phyloP scores from a whole-genome alignment of 2,329 filamentous ascomycete species.

The Trichoderma sp. region DNA sequence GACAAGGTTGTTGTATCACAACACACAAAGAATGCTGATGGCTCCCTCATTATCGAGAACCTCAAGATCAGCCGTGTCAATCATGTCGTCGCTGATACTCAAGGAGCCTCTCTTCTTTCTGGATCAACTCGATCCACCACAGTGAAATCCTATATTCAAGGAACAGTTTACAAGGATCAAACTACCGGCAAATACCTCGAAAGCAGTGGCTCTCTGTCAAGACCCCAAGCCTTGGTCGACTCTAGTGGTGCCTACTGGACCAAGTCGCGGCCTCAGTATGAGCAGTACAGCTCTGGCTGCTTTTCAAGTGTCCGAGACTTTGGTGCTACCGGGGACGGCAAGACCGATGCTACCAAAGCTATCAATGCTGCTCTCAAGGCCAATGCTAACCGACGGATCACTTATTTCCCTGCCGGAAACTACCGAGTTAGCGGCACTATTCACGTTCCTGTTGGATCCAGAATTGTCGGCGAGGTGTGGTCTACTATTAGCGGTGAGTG shows the following conservation, averaged over 20 bases:
- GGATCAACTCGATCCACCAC: conserved; percentile 7
- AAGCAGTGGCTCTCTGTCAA: conserved; percentile 10
- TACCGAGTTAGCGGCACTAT: conserved; percentile 38
- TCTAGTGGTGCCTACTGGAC: conserved; percentile 19
- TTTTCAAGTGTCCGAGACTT: conserved; percentile 62
- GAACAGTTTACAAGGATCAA: conserved; percentile 17
- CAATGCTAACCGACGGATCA: conserved; percentile 18
- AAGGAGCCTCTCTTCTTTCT: conserved; percentile 4
- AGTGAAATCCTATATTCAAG: conserved; percentile 17
- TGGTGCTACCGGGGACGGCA: conserved; percentile 60
- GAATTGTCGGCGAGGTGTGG: conserved; percentile 20
- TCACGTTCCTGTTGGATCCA: conserved; percentile 17
- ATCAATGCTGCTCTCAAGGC: conserved; percentile 71
- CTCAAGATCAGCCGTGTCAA: conserved; percentile 12
- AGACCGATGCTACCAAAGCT: conserved; percentile 76
- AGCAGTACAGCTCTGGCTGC: conserved; percentile 17
- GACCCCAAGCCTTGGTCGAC: conserved; percentile 18
- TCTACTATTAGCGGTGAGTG: conserved; percentile 20
- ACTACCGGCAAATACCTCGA: conserved; percentile 17
- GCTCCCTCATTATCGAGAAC: conserved; percentile 21
- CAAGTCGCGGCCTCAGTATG: conserved; percentile 20
- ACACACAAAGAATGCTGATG: conserved; percentile 20
- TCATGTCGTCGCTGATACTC: conserved; percentile 8
- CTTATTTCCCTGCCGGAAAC: conserved; percentile 24
- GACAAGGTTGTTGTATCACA: conserved; percentile 19